Conservation (phyloP, 2,329 filamentous ascomycete genomes). For the Trichophyton simii region DNA sequence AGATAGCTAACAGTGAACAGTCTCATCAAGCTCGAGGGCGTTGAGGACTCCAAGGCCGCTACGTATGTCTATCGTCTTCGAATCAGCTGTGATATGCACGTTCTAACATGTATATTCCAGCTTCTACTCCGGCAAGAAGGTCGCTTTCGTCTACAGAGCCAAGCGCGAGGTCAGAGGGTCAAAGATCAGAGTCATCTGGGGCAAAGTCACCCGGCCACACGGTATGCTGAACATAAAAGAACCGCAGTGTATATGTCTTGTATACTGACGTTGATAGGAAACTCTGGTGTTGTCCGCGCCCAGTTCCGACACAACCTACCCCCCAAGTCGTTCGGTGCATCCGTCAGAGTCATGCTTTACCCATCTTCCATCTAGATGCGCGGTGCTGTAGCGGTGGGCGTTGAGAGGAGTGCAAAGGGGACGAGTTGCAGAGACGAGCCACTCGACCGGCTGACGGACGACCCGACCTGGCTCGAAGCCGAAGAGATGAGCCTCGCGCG, state of each 20-base stretch:
- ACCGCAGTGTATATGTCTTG: neutral
- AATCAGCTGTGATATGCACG: neutral
- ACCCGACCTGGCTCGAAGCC: too few species aligned
- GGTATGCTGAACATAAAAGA: slow-evolving; percentile 45
- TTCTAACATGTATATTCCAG: slow-evolving; percentile 19
- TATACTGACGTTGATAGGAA: slow-evolving; percentile 46
- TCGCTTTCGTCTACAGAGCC: slow-evolving; percentile 96
- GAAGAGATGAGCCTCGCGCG: too few species aligned
- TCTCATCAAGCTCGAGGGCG: slow-evolving; percentile 97
- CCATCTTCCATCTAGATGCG: slow-evolving; percentile 80
- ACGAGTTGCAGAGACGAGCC: neutral
- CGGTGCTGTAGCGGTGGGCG: neutral
- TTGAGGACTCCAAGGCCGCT: slow-evolving; percentile 78
- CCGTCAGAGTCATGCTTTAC: slow-evolving; percentile 95
- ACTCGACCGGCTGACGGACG: too few species aligned
- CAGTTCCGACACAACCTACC: slow-evolving; percentile 96
- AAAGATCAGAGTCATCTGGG: slow-evolving; percentile 99
- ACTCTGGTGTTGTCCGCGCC: slow-evolving; percentile 94
- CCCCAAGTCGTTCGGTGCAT: slow-evolving; percentile 90
- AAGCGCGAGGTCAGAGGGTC: slow-evolving; percentile 90
- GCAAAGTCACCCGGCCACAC: slow-evolving; percentile 92
- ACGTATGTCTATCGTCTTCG: slow-evolving; percentile 42
- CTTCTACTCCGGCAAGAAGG: slow-evolving; percentile 98
- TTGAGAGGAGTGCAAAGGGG: neutral
- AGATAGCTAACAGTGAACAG: slow-evolving; percentile 28